Evolutionary conservation across 352 stramenopile species (phyloP).

Genomic region (Albugo laibachii): DNA sequence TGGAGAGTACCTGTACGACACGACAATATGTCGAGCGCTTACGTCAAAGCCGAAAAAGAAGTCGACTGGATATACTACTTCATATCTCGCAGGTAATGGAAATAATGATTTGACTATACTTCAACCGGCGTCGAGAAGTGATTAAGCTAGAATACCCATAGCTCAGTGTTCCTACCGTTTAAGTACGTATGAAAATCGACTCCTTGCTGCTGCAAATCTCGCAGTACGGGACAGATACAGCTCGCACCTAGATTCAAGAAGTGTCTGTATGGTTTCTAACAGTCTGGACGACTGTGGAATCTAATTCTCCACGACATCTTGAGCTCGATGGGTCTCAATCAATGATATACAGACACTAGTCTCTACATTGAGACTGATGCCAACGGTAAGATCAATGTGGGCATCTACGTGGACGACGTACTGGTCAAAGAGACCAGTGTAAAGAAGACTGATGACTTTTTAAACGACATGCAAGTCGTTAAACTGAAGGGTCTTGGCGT

Average conservation of each 20-base stretch:
- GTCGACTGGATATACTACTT: not conserved
- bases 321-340: not conserved
- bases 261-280: constrained; percentile 2
- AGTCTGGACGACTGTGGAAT: constrained; percentile 3
- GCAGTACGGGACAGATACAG: not conserved
- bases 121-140: too few relatives aligned
- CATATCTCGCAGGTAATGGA: not conserved
- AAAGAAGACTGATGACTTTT: not conserved
- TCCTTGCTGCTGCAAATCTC: too few relatives aligned
- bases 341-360: not conserved
- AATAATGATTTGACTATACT: too few relatives aligned
- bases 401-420: not conserved
- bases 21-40: not conserved
- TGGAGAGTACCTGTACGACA: not conserved
- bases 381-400: not conserved
- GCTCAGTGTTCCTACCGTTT: too few relatives aligned
- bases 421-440: not conserved
- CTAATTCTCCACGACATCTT: constrained; percentile 1
- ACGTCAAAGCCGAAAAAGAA: not conserved
- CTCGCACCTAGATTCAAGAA: constrained; percentile 1
- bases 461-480: not conserved
- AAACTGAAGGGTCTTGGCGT: not conserved
- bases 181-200: too few relatives aligned
- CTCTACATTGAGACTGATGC: not conserved
- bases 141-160: too few relatives aligned